A percentile compares a stretch with the other conserved stretches of the same genome.
These are phyloP conservation scores for Tricholoma terreum DNA, from an alignment of 768 basidiomycete genomes.

Conservation along the genomic window DNA sequence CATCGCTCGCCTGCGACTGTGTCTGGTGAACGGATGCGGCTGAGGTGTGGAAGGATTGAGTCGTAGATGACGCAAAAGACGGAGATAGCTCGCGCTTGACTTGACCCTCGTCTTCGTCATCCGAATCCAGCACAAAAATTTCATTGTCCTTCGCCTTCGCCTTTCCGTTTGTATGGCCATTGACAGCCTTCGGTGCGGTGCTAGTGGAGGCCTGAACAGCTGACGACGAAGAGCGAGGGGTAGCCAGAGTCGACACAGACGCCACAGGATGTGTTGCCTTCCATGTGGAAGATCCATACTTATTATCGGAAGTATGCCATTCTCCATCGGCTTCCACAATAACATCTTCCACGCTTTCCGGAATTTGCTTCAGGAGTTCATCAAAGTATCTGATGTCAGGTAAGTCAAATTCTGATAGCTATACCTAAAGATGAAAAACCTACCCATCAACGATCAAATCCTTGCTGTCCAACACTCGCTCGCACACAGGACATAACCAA, in stretches of 20 bases:
- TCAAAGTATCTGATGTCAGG: slow-evolving; percentile 72
- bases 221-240: slow-evolving; percentile 32
- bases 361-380: slow-evolving; percentile 72
- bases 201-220: slow-evolving; percentile 20
- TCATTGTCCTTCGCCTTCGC: slow-evolving; percentile 48
- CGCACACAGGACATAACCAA: slow-evolving; percentile 94
- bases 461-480: slow-evolving; percentile 68
- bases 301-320: slow-evolving; percentile 92
- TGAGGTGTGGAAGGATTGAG: slow-evolving; percentile 17
- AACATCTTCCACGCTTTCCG: slow-evolving; percentile 86
- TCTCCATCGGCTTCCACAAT: slow-evolving; percentile 92
- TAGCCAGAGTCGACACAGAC: slow-evolving; percentile 17
- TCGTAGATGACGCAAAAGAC: slow-evolving; percentile 39
- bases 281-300: slow-evolving; percentile 76
- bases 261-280: slow-evolving; percentile 45
- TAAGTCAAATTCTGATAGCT: background rate
- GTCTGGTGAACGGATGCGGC: slow-evolving; percentile 31
- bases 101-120: slow-evolving; percentile 74
- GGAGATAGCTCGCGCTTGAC: slow-evolving; percentile 77
- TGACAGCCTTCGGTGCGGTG: slow-evolving; percentile 20
- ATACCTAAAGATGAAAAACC: slow-evolving; percentile 13
- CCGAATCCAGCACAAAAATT: slow-evolving; percentile 68
- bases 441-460: slow-evolving; percentile 94
- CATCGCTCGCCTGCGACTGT: slow-evolving; percentile 36
- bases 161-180: slow-evolving; percentile 37